These are phyloP conservation scores for Penicillium polonicum DNA, from an alignment of 2,329 filamentous ascomycete species.

Conservation along the genomic window DNA sequence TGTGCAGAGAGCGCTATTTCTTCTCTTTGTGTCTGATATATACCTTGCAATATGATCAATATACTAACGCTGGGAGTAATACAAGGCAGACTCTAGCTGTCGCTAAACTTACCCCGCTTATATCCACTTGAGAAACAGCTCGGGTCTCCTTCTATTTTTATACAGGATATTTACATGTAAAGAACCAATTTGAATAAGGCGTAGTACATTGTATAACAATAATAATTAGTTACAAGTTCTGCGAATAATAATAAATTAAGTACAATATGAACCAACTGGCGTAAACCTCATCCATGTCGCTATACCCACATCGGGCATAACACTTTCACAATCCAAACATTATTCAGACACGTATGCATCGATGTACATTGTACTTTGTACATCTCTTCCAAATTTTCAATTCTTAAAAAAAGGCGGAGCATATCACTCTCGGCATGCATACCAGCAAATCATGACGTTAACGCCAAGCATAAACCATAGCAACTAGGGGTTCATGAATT, in stretches of 20 bases:
- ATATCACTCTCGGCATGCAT: constrained; percentile 12
- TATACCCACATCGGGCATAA: not conserved
- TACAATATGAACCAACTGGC: not conserved
- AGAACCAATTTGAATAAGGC: too few species aligned
- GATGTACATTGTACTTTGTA: not conserved
- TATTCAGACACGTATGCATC: not conserved
- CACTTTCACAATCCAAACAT: not conserved
- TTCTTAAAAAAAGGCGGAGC: not conserved
- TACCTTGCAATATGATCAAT: not conserved
- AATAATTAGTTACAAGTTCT: not conserved
- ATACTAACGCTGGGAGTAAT: not conserved
- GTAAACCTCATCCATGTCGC: not conserved
- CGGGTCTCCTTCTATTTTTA: constrained; percentile 4
- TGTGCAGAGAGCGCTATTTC: not conserved
- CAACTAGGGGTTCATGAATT: not conserved
- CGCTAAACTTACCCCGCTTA: constrained; percentile 10
- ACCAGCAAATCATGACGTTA: constrained; percentile 20
- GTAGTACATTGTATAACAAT: not conserved
- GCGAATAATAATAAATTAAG: not conserved
- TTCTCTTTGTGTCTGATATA: not conserved
- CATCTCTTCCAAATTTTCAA: not conserved
- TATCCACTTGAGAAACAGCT: not conserved
- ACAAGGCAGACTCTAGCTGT: not conserved
- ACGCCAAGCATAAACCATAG: constrained; percentile 22
- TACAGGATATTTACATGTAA: not conserved